A percentile compares a stretch with the other conserved stretches of the same genome.
Evolutionary conservation across 495 filamentous ascomycete species (phyloP).

Genomic region (Penicillium odoratum): DNA sequence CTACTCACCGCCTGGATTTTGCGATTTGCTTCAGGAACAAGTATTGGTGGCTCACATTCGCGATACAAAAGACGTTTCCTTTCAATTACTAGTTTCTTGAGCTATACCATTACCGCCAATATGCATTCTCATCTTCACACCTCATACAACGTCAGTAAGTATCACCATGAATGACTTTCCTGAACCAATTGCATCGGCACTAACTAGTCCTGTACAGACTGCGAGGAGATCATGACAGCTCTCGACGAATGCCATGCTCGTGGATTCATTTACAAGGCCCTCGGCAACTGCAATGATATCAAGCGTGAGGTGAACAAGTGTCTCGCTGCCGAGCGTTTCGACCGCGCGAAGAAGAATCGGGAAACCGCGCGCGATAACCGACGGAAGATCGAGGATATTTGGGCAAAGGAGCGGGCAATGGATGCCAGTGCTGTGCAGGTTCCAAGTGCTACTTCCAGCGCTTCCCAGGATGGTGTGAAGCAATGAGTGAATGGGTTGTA

Average conservation of each 20-base stretch:
- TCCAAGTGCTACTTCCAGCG: conserved; percentile 9
- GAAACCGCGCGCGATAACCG: conserved; percentile 67
- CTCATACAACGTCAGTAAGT: conserved; percentile 79
- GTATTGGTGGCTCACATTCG: not conserved
- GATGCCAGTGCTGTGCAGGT: conserved; percentile 10
- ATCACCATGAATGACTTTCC: not conserved
- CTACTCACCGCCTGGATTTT: conserved; percentile 33
- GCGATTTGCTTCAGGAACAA: conserved; percentile 7
- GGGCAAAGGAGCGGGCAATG: conserved; percentile 61
- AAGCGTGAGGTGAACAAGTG: conserved; percentile 82
- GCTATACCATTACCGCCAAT: conserved; percentile 1
- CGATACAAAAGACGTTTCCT: not conserved
- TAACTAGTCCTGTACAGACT: conserved; percentile 54
- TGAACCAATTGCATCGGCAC: not conserved
- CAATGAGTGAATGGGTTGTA: conserved; percentile 13
- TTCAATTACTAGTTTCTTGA: not conserved
- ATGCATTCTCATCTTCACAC: conserved; percentile 99
- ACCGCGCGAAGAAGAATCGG: conserved; percentile 75
- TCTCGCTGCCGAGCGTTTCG: conserved; percentile 72
- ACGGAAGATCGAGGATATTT: conserved; percentile 66
- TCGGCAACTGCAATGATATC: conserved; percentile 85
- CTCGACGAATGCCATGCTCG: conserved; percentile 94
- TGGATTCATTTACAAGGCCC: conserved; percentile 84
- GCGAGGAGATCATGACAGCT: conserved; percentile 87
- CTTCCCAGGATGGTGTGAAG: conserved; percentile 13